A percentile compares a stretch with the other conserved stretches of the same genome.
Conservation (phyloP, 2,329 filamentous ascomycete genomes). For the Cladophialophora carrionii region DNA sequence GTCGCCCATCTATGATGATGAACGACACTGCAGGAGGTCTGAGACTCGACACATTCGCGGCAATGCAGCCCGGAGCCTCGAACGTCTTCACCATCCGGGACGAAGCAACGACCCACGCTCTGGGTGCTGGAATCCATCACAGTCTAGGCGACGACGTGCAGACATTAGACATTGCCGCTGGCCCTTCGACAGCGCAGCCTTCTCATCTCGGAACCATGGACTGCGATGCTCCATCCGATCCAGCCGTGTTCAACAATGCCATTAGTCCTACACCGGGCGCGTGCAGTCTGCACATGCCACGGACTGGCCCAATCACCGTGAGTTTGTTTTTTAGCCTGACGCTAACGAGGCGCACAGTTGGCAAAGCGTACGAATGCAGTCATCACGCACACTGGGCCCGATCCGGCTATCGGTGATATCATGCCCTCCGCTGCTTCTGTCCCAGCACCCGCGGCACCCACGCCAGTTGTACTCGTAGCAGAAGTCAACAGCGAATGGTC, state of each 20-base stretch:
- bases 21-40: not conserved
- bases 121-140: not conserved
- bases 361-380: too few relatives aligned
- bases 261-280: too few relatives aligned
- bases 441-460: not conserved
- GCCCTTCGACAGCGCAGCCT: not conserved
- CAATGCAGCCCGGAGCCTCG: not conserved
- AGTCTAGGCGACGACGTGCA: not conserved
- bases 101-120: not conserved
- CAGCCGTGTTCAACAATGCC: not conserved
- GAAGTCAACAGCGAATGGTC: not conserved
- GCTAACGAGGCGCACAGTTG: not conserved
- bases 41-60: not conserved
- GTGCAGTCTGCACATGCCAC: not conserved
- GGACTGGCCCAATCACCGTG: not conserved
- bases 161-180: not conserved
- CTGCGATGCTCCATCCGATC: not conserved
- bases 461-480: not conserved
- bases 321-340: not conserved
- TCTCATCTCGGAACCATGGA: not conserved
- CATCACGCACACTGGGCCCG: too few relatives aligned
- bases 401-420: too few relatives aligned
- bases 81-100: not conserved
- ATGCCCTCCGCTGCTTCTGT: not conserved
- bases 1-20: not conserved